A percentile compares a stretch with the other conserved stretches of the same genome.
Evolutionary conservation across 2,329 filamentous ascomycete genomes (phyloP).

Genomic region (Hymenoscyphus scutula): DNA sequence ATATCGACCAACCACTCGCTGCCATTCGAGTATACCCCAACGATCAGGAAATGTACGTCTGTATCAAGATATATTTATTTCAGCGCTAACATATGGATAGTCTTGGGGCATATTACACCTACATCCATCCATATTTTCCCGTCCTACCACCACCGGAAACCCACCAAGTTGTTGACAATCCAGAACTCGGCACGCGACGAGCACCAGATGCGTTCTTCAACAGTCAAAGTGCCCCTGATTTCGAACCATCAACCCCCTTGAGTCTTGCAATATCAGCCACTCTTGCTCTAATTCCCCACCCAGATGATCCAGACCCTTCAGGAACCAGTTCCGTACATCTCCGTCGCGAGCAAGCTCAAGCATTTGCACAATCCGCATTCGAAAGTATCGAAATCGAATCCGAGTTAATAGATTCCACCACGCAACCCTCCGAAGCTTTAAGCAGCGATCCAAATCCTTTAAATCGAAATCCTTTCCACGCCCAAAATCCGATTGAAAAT

Average conservation of each 20-base stretch:
- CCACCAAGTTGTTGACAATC: conserved; percentile 27
- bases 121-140: conserved; percentile 50
- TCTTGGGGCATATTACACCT: conserved; percentile 51
- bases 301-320: conserved; percentile 33
- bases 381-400: conserved; percentile 49
- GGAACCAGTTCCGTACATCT: conserved; percentile 43
- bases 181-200: conserved; percentile 28
- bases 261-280: conserved; percentile 48
- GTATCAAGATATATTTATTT: too few species aligned
- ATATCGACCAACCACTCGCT: conserved; percentile 15
- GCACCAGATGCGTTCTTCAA: conserved; percentile 35
- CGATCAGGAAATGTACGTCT: conserved; percentile 31
- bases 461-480: conserved; percentile 44
- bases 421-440: conserved; percentile 46
- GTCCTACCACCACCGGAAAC: conserved; percentile 45
- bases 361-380: conserved; percentile 47
- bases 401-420: conserved; percentile 46
- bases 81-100: conserved; percentile 26
- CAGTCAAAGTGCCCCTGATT: conserved; percentile 37
- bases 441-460: conserved; percentile 24
- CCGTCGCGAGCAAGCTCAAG: conserved; percentile 48
- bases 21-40: conserved; percentile 26
- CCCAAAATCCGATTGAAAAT: conserved; percentile 44
- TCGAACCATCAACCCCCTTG: conserved; percentile 44
- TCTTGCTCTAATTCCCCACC: conserved; percentile 47